Conservation (phyloP, 108 stramenopile species). For the Craspedostauros australis region DNA sequence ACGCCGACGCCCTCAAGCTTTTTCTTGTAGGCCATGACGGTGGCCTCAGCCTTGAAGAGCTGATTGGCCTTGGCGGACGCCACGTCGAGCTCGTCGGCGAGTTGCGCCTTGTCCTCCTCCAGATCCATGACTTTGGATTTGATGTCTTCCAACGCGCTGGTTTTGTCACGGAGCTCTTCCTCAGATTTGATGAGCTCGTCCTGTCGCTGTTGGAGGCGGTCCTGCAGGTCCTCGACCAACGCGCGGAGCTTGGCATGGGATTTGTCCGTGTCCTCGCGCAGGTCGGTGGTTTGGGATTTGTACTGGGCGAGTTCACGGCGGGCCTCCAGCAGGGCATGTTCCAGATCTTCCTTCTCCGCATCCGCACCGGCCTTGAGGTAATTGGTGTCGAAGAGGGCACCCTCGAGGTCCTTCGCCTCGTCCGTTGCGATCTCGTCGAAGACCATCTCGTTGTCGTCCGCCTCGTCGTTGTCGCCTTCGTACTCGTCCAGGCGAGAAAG, state of each 20-base stretch:
- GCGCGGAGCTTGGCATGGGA: conserved; percentile 68
- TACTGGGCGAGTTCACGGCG: conserved; percentile 54
- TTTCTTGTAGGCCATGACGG: conserved; percentile 63
- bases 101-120: conserved; percentile 62
- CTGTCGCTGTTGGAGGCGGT: conserved; percentile 62
- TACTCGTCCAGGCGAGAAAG: conserved; percentile 45
- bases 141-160: conserved; percentile 52
- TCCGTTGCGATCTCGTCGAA: no score
- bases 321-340: conserved; percentile 50
- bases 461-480: conserved; percentile 31
- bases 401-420: conserved; percentile 14
- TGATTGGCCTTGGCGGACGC: conserved; percentile 74
- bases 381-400: conserved; percentile 26
- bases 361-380: conserved; percentile 24
- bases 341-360: conserved; percentile 40
- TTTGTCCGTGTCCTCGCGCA: conserved; percentile 57
- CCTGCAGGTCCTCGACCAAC: conserved; percentile 74
- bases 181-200: conserved; percentile 59
- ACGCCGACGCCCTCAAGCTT: conserved; percentile 70
- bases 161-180: conserved; percentile 50
- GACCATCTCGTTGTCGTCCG: conserved; percentile 34
- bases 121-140: conserved; percentile 56
- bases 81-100: conserved; percentile 83
- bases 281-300: conserved; percentile 47
- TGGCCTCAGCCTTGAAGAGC: conserved; percentile 73